Conservation (phyloP, 2,329 filamentous ascomycete species). For the Amauroascus verrucosus region DNA sequence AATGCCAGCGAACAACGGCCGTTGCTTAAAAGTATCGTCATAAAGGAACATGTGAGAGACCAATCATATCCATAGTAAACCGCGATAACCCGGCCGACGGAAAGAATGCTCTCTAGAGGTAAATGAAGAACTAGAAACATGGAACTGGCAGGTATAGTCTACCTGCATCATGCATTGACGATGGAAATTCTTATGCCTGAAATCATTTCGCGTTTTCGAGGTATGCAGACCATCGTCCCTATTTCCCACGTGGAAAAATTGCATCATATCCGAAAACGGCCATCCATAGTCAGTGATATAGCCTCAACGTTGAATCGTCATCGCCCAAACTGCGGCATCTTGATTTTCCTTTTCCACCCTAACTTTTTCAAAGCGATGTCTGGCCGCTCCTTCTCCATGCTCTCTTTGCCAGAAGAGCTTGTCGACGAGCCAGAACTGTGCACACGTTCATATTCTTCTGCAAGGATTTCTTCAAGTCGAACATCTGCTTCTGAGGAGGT, state of each 20-base stretch:
- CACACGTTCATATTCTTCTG: slow-evolving; percentile 11
- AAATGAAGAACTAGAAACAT: too few relatives aligned
- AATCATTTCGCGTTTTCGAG: too few relatives aligned
- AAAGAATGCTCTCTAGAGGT: not conserved
- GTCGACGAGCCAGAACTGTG: slow-evolving; percentile 8
- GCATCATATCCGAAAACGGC: too few relatives aligned
- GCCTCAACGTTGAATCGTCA: not conserved
- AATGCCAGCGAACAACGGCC: not conserved
- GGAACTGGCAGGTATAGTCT: too few relatives aligned
- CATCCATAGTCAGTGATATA: too few relatives aligned
- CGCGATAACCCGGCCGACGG: not conserved
- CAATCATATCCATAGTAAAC: not conserved
- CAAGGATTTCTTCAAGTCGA: slow-evolving; percentile 17
- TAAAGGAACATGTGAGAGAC: not conserved
- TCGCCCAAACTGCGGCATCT: slow-evolving; percentile 7
- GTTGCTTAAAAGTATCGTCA: not conserved
- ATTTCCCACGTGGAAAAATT: too few relatives aligned
- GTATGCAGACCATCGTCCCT: too few relatives aligned
- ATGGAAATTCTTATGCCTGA: too few relatives aligned
- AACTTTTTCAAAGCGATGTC: not conserved
- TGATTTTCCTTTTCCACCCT: slow-evolving; percentile 2
- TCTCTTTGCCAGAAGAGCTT: slow-evolving; percentile 6
- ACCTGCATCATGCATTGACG: not conserved
- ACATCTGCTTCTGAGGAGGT: slow-evolving; percentile 15
- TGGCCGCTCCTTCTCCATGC: slow-evolving; percentile 7